Percentiles rank a stretch among this genome's conserved stretches.
phyloP scores from a whole-genome alignment of 202 grass and related monocot genomes.

The Hordeum pubiflorum region DNA sequence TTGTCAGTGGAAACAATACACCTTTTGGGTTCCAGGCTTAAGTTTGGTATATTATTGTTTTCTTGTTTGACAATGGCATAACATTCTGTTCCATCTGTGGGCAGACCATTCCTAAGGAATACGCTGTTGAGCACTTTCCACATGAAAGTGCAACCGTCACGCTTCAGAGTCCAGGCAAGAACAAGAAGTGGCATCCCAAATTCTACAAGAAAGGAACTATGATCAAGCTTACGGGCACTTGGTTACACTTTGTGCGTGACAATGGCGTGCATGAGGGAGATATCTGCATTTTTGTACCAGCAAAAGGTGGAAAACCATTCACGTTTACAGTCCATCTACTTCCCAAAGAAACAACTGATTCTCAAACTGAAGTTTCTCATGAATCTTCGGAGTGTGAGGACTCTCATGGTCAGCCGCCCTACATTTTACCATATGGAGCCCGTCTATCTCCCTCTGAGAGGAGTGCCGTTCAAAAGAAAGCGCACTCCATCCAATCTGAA shows the following conservation, averaged over 20 bases:
- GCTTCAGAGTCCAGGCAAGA: conserved; percentile 4
- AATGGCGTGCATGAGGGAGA: conserved; percentile 33
- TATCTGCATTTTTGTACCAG: conserved; percentile 34
- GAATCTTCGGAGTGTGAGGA: neutral
- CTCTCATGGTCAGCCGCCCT: neutral
- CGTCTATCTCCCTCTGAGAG: conserved; percentile 19
- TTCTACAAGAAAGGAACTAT: neutral
- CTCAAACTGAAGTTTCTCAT: neutral
- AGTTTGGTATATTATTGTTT: neutral
- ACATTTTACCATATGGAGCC: neutral
- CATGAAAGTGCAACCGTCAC: neutral
- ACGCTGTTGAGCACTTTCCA: neutral
- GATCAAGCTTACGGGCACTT: neutral
- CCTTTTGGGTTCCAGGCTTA: neutral
- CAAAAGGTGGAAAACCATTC: neutral
- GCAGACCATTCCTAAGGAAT: conserved; percentile 14
- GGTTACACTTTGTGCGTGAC: conserved; percentile 23
- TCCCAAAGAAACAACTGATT: neutral
- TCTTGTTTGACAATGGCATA: neutral
- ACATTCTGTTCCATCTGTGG: neutral
- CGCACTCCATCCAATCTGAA: conserved; percentile 21
- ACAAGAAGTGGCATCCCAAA: conserved; percentile 5
- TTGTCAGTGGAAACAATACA: neutral
- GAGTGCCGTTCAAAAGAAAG: conserved; percentile 20
- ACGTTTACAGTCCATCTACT: neutral